These are phyloP conservation scores for Lentinula sp. DNA, from an alignment of 768 basidiomycete genomes.

Conservation along the genomic window DNA sequence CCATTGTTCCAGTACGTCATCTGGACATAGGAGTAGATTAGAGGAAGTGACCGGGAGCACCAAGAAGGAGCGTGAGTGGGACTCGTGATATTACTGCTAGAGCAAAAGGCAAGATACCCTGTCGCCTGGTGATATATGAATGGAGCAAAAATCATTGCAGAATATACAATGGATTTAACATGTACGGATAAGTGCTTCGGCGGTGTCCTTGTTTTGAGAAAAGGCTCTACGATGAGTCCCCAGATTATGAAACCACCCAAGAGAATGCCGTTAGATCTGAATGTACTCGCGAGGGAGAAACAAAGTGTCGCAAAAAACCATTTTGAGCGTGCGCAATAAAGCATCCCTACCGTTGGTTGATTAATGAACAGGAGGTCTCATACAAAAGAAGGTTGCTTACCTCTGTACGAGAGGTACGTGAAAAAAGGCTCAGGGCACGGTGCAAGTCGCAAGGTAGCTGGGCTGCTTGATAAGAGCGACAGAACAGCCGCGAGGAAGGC, in stretches of 20 bases:
- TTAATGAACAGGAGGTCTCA: neutral
- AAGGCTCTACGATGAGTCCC: conserved; percentile 57
- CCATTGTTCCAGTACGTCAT: conserved; percentile 82
- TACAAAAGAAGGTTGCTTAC: conserved; percentile 25
- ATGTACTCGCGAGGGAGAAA: conserved; percentile 59
- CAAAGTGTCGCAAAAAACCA: conserved; percentile 53
- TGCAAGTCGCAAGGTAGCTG: conserved; percentile 62
- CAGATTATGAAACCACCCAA: conserved; percentile 76
- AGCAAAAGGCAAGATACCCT: conserved; percentile 69
- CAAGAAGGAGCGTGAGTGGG: conserved; percentile 32
- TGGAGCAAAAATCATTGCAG: conserved; percentile 49
- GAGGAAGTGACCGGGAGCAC: conserved; percentile 60
- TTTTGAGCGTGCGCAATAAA: conserved; percentile 39
- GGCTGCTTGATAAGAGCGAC: conserved; percentile 78
- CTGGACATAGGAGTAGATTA: conserved; percentile 81
- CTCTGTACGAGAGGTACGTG: conserved; percentile 73
- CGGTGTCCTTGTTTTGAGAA: conserved; percentile 33
- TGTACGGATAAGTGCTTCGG: conserved; percentile 1
- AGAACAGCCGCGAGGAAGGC: conserved; percentile 60
- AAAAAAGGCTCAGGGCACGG: conserved; percentile 86
- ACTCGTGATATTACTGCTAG: neutral
- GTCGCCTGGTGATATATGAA: conserved; percentile 66
- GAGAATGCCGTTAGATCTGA: conserved; percentile 76
- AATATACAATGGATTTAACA: conserved; percentile 30
- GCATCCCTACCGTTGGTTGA: conserved; percentile 41